Percentiles rank a stretch among this genome's conserved stretches.
Evolutionary conservation across 2,329 filamentous ascomycete genomes (phyloP).

Genomic region (Aspergillus fijiensis): DNA sequence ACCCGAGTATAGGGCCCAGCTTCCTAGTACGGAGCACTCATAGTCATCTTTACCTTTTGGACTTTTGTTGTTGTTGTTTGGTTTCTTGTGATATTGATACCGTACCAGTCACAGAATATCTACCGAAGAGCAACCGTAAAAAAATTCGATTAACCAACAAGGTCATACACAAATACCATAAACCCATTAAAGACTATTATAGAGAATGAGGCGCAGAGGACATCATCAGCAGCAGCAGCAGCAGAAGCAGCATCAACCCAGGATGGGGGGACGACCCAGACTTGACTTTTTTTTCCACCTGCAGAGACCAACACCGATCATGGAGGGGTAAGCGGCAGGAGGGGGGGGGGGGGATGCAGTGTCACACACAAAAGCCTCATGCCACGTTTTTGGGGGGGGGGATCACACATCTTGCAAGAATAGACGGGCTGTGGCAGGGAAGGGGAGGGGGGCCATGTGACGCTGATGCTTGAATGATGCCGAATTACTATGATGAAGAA

Average conservation of each 20-base stretch:
- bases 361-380: neutral
- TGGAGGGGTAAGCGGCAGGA: neutral
- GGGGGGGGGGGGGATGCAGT: neutral
- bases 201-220: neutral
- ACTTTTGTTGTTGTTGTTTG: too few relatives aligned
- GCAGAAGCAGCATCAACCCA: too few relatives aligned
- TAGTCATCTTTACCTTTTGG: too few relatives aligned
- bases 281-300: neutral
- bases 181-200: too few relatives aligned
- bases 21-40: too few relatives aligned
- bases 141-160: too few relatives aligned
- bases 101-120: neutral
- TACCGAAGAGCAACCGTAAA: neutral
- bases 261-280: neutral
- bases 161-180: too few relatives aligned
- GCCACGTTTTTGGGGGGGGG: neutral
- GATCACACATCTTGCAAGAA: neutral
- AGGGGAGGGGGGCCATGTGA: neutral
- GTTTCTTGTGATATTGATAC: too few relatives aligned
- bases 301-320: neutral
- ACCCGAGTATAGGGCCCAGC: too few relatives aligned
- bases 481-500: neutral
- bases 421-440: neutral
- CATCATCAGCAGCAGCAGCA: neutral
- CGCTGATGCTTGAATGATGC: neutral